Base-by-base conservation (phyloP, 164 flowering plant genomes). In the Tetrastigma voinierianum region DNA sequence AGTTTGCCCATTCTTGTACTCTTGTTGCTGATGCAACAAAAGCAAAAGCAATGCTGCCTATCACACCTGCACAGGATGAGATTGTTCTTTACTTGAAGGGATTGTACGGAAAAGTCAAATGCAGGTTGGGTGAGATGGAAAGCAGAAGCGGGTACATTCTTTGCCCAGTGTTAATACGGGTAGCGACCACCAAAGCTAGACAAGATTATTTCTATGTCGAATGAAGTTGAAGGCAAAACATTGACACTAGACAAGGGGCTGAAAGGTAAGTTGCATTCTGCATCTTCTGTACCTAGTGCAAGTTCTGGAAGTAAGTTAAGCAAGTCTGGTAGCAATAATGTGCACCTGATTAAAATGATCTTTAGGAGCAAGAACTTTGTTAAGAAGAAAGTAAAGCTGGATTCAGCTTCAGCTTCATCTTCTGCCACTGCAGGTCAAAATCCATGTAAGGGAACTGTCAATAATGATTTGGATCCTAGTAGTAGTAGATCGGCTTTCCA, bases 341-440 rank as follows among this genome's bases (percentile, higher is more conserved):
- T 73, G 24, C 54, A 56, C 17, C 58, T 68, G 13, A 57, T 70
- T 23, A 77, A 73, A 32, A 74, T 71, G 57, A 61, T 74, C 46
- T 74, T 77, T 69, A 65, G 70, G 64, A 71, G n/a, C 65, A 74
- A 65, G 47, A 71, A 21, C 58, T 67, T 67, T 47, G 21, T 74
- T 13, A 70, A 68, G 67, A 70, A 66, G 20, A 74, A 70, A 67
- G 68, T 17, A 32, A 72, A 72, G 52, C 65, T 71, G 40, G 75
- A 66, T 51, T 48, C 75, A 25, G 17, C 61, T 70, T 74, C 74
- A 57, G 57, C 72, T 24, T n/a, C n/a, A n/a, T n/a, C n/a, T n/a
- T 61, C 80, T 51, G 62, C 74, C 57, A 57, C 80, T 51, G 62
- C 74, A 52, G 69, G 64, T 56, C 71, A 66, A 25, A 66, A 10